Base-by-base conservation (phyloP, 805 yeast genomes). In the Sporopachydermia lactativora region DNA sequence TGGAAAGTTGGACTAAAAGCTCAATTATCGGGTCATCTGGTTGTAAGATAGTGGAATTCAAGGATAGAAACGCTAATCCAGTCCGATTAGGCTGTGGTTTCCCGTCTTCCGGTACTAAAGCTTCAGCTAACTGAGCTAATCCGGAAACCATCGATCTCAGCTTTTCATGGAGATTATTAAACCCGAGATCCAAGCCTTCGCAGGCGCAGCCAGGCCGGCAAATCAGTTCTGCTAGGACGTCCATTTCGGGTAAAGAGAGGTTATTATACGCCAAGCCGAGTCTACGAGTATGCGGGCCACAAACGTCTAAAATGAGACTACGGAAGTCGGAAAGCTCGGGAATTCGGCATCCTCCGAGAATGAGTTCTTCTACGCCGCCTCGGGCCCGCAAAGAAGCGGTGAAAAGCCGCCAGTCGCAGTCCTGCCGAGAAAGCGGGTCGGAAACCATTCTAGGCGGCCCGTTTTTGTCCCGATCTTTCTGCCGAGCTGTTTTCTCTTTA, bases 391-490 rank as follows among this genome's bases (percentile, higher is more conserved):
- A 53, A 0, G 94, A 77, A 8, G 82, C 80, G 2, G 77, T 73
- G 42, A 89, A 69, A 38, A 83, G 59, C 2, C 72, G 59, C 96
- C 96, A 88, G 57, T 88, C 86, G 79, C 79, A 76, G 42, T 75
- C 77, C 2, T 82, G 71, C 43, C 96, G 68, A 51, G 77, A 55
- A n/a, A 52, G 54, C 3, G 45, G 40, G 8, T 24, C 14, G 51
- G 46, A 18, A 56, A 49, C 8, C 58, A 43, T 31, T 64, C 70
- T 2, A 61, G 43, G 43, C 57, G 59, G 34, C 61, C 54, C 45
- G 31, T 24, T n/a, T 24, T 24, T 24, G n/a, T 24, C 31, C 31
- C n/a, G 8, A 24, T 24, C 31, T 24, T 24, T 24, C 31, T 24
- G 13, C 8, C 8, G 8, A 8, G 31, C 31, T 24, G 31, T n/a